Percentiles rank a stretch among this genome's conserved stretches.
Evolutionary conservation across 805 yeast genomes (phyloP).

Genomic region (Teunomyces atbi): DNA sequence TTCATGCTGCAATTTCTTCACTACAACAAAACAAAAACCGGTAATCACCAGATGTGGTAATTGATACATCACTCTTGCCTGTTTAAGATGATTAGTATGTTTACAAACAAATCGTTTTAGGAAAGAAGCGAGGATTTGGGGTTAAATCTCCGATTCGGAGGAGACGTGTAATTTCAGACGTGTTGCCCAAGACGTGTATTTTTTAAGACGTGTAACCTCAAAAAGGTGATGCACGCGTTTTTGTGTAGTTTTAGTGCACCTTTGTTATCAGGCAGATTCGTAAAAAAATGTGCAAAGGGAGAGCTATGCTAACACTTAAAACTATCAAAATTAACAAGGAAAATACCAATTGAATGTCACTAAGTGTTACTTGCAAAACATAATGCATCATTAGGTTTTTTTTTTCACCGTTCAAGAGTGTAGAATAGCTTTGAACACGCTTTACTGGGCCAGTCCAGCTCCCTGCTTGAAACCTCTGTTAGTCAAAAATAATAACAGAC

Average conservation of each 20-base stretch:
- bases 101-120: background rate
- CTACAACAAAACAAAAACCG: background rate
- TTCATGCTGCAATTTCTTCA: background rate
- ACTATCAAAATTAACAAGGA: background rate
- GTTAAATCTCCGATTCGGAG: background rate
- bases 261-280: background rate
- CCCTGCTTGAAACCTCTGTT: background rate
- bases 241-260: background rate
- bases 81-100: background rate
- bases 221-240: background rate
- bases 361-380: too few species aligned
- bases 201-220: slow-evolving; percentile 1
- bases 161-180: slow-evolving; percentile 1
- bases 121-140: background rate
- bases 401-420: too few species aligned
- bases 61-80: background rate
- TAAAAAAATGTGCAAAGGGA: background rate
- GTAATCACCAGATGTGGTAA: background rate
- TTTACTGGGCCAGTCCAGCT: background rate
- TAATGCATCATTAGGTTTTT: too few species aligned
- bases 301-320: background rate
- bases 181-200: slow-evolving; percentile 2
- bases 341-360: background rate
- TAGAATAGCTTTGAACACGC: too few species aligned
- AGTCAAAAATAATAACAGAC: slow-evolving; percentile 1